Evolutionary conservation across 2,329 filamentous ascomycete genomes (phyloP).

Genomic region (Phyllosticta capitalensis): DNA sequence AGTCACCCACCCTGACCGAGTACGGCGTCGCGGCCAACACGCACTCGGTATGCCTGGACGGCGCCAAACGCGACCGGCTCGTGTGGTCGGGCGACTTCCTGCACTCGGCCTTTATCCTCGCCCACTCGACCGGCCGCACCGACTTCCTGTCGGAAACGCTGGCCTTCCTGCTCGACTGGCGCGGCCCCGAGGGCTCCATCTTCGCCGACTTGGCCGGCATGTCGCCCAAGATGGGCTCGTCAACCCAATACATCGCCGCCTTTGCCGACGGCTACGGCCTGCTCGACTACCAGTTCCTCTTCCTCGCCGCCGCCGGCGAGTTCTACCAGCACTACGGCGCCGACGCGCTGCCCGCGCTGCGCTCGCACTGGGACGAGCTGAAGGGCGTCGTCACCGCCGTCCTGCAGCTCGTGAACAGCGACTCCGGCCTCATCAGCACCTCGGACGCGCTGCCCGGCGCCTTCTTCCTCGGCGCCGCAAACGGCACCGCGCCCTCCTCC

Average conservation of each 20-base stretch:
- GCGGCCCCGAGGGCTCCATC: conserved; percentile 9
- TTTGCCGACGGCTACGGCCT: conserved; percentile 11
- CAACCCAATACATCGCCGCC: conserved; percentile 7
- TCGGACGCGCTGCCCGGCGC: conserved; percentile 7
- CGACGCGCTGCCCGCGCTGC: conserved; percentile 9
- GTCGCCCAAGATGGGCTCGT: conserved; percentile 9
- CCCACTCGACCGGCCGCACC: conserved; percentile 25
- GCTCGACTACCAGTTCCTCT: conserved; percentile 25
- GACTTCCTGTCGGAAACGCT: conserved; percentile 29
- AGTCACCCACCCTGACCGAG: conserved; percentile 23
- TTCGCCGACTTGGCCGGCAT: conserved; percentile 14
- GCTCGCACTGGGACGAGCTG: conserved; percentile 18
- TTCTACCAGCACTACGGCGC: conserved; percentile 20
- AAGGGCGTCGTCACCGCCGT: conserved; percentile 17
- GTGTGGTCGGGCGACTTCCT: conserved; percentile 37
- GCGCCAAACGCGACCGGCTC: conserved; percentile 33
- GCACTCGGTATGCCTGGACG: conserved; percentile 32
- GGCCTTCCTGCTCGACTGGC: conserved; percentile 21
- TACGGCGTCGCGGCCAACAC: conserved; percentile 28
- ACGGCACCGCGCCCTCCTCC: conserved; percentile 21
- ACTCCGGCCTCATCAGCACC: conserved; percentile 18
- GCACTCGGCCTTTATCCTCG: conserved; percentile 31
- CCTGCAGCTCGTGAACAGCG: conserved; percentile 19
- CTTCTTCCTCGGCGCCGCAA: conserved; percentile 21
- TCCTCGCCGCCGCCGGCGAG: conserved; percentile 20